Base-by-base conservation (phyloP, 768 basidiomycete species). In the Strobilomyces dryophilus region DNA sequence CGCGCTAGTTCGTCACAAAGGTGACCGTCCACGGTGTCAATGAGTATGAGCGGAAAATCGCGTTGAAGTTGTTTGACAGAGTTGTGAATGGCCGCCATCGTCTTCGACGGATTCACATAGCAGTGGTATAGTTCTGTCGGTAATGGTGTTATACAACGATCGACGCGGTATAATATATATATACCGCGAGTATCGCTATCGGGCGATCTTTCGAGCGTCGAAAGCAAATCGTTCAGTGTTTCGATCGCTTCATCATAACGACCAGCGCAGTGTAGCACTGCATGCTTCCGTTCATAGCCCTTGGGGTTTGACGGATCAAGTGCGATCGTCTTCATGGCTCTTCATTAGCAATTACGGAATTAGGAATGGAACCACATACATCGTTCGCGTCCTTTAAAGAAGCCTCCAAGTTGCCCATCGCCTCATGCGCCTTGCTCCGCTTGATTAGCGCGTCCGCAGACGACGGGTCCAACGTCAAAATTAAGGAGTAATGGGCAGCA, bases 201-300 rank as follows among this genome's bases (percentile, higher is more conserved):
- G 2, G 52, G 8, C 11, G 56, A 57, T 20, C 41, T 35, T 42
- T 49, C 26, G 14, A 58, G 24, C 31, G 31, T 49, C 39, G 21
- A 35, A 27, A 50, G 8, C 44, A 63, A 46, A 14, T 49, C 45
- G 7, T 55, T 17, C 4, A 52, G 15, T 7, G 63, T 26, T 21
- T 42, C 45, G 12, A 63, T 59, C 4, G 63, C 62, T 20, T 63
- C 63, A 3, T 51, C 45, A n/a, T 61, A 62, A 21, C 26, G 45
- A 37, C 51, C 36, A 34, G 39, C 32, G 27, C 60, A 56, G n/a
- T 55, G 53, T 6, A 65, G 44, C 8, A 56, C 62, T 6, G 44
- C 24, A 39, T 52, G 54, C 31, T 45, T 63, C 9, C 27, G 21
- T 40, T 63, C 40, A 7, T 65, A 59, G 0, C 53, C 37, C 34